Conservation (phyloP, 2,329 filamentous ascomycete species). For the Dryadomyces sulphureus region DNA sequence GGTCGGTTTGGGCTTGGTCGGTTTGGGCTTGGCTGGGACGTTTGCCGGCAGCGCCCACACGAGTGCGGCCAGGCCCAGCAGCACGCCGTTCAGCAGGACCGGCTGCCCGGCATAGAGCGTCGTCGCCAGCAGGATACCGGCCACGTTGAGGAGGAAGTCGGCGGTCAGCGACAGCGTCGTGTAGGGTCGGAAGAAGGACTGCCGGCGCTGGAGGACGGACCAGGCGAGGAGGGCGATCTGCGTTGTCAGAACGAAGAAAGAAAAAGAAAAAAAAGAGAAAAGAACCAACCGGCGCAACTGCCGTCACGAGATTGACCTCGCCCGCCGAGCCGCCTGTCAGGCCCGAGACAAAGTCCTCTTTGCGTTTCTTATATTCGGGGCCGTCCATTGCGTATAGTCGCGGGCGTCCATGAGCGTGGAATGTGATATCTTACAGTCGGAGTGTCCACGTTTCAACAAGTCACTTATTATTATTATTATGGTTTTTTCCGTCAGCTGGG, state of each 20-base stretch:
- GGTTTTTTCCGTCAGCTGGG: no score
- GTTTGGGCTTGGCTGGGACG: slow-evolving; percentile 20
- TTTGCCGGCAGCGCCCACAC: slow-evolving; percentile 38
- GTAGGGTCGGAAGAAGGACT: slow-evolving; percentile 71
- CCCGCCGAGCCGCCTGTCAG: slow-evolving; percentile 67
- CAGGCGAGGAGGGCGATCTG: slow-evolving; percentile 74
- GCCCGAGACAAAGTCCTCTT: slow-evolving; percentile 92
- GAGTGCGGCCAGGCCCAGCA: slow-evolving; percentile 56
- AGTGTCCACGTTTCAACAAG: no score
- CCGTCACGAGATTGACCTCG: slow-evolving; percentile 78
- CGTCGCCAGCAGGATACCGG: slow-evolving; percentile 65
- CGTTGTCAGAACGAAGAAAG: not conserved
- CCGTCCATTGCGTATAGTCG: no score
- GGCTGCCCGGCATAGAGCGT: slow-evolving; percentile 71
- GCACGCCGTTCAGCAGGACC: slow-evolving; percentile 56
- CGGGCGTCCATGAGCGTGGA: no score
- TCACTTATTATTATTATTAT: no score
- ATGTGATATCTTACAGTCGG: no score
- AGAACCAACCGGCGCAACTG: slow-evolving; percentile 63
- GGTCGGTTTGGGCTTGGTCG: slow-evolving; percentile 24
- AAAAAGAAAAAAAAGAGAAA: not conserved
- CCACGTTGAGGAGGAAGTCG: slow-evolving; percentile 81
- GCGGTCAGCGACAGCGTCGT: slow-evolving; percentile 50
- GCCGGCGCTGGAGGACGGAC: slow-evolving; percentile 73
- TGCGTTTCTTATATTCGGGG: slow-evolving; percentile 83